Evolutionary conservation across 1,139 yeast genomes (phyloP).

Genomic region (Pneumocystis oryctolagi): DNA sequence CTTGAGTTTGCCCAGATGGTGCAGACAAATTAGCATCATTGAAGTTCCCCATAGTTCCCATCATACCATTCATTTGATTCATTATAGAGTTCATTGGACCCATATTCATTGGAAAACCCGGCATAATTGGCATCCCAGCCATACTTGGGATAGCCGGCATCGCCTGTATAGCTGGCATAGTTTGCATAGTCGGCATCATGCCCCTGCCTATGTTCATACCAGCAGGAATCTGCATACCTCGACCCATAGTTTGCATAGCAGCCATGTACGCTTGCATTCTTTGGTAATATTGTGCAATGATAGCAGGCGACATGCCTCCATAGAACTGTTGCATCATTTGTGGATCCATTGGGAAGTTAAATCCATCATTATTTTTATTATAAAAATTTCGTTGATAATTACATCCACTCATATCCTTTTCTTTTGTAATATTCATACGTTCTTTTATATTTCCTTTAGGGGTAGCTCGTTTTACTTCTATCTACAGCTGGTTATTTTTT

Average conservation of each 20-base stretch:
- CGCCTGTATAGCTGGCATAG: constrained; percentile 10
- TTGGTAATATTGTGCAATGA: constrained; percentile 81
- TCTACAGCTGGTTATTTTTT: constrained; percentile 35
- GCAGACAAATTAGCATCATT: neutral
- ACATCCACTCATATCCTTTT: constrained; percentile 1
- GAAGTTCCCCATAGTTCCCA: constrained; percentile 4
- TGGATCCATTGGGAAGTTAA: constrained; percentile 2
- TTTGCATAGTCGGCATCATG: neutral
- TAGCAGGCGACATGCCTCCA: constrained; percentile 57
- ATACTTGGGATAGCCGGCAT: constrained; percentile 11
- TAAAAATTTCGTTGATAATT: constrained; percentile 14
- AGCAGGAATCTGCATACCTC: constrained; percentile 23
- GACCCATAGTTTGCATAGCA: constrained; percentile 37
- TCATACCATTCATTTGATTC: constrained; percentile 11
- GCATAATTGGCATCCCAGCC: constrained; percentile 3
- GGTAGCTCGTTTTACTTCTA: constrained; percentile 97
- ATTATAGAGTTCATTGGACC: constrained; percentile 30
- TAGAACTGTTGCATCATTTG: constrained; percentile 24
- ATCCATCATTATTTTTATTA: constrained; percentile 7
- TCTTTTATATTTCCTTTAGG: constrained; percentile 44
- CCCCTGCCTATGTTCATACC: constrained; percentile 17
- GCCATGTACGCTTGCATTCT: constrained; percentile 67
- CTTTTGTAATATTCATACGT: neutral
- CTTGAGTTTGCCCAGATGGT: constrained; percentile 1
- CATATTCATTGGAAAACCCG: constrained; percentile 7